Percentiles rank a stretch among this genome's conserved stretches.
phyloP scores from a whole-genome alignment of 2,329 filamentous ascomycete species.

The Incumbomyces lentus region DNA sequence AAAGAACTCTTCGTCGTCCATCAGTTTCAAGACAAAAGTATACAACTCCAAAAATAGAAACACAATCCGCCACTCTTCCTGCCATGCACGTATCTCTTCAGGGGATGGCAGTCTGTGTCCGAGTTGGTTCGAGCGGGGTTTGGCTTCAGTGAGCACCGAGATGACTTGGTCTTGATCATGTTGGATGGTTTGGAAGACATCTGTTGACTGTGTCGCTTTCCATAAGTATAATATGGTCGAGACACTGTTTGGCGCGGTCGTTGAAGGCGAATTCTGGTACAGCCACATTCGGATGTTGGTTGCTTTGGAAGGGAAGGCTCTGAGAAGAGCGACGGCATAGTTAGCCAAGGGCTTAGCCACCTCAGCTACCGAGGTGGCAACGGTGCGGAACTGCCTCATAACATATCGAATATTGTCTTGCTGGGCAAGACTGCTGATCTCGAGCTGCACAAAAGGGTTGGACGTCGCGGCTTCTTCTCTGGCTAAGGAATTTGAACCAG shows the following conservation, averaged over 20 bases:
- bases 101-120: constrained; percentile 16
- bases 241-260: constrained; percentile 27
- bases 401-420: constrained; percentile 14
- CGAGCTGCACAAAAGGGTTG: constrained; percentile 47
- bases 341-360: constrained; percentile 63
- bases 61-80: constrained; percentile 76
- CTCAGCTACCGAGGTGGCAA: constrained; percentile 12
- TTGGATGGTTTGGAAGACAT: constrained; percentile 47
- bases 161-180: constrained; percentile 50
- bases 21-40: constrained; percentile 80
- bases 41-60: constrained; percentile 90
- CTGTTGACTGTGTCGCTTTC: constrained; percentile 52
- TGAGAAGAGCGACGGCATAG: constrained; percentile 74
- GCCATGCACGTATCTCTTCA: constrained; percentile 31
- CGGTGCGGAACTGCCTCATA: constrained; percentile 24
- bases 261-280: constrained; percentile 56
- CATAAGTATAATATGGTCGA: constrained; percentile 79
- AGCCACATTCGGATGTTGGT: constrained; percentile 94
- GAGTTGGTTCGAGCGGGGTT: constrained; percentile 31
- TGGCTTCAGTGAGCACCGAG: constrained; percentile 39
- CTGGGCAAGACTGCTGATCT: constrained; percentile 51
- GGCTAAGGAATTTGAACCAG: constrained; percentile 15
- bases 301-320: constrained; percentile 68
- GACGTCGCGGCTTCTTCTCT: constrained; percentile 16
- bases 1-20: constrained; percentile 94